These are phyloP conservation scores for Moringa oleifera DNA, from an alignment of 345 rosid genomes.

Conservation along the genomic window DNA sequence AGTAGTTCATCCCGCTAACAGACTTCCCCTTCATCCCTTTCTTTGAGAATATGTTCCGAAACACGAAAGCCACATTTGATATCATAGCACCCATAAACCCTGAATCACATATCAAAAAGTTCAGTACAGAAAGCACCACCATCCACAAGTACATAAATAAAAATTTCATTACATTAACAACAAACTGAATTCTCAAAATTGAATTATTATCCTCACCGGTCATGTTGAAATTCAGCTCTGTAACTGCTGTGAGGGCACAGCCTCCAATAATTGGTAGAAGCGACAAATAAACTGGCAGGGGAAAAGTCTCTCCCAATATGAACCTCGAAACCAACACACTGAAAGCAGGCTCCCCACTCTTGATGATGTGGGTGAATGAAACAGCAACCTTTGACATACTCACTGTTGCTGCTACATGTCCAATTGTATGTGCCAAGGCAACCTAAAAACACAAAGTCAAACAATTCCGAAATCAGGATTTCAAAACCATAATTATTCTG, in stretches of 20 bases:
- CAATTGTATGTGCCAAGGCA: slow-evolving; percentile 92
- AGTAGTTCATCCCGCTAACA: slow-evolving; percentile 95
- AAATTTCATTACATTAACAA: neutral
- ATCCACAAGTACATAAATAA: neutral
- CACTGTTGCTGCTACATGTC: slow-evolving; percentile 97
- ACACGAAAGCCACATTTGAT: slow-evolving; percentile 89
- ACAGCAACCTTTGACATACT: slow-evolving; percentile 99
- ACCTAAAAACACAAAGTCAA: slow-evolving; percentile 43
- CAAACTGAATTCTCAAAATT: neutral
- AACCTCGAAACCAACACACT: slow-evolving; percentile 79
- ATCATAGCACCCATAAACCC: slow-evolving; percentile 99
- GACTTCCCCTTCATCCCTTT: slow-evolving; percentile 95
- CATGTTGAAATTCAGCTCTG: slow-evolving; percentile 93
- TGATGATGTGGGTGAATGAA: slow-evolving; percentile 93
- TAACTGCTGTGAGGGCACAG: slow-evolving; percentile 84
- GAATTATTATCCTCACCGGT: slow-evolving; percentile 42
- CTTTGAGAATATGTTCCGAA: slow-evolving; percentile 91
- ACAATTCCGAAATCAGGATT: slow-evolving; percentile 12
- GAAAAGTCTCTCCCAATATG: slow-evolving; percentile 68
- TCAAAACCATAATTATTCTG: neutral
- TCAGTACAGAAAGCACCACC: slow-evolving; percentile 7
- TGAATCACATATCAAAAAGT: slow-evolving; percentile 21
- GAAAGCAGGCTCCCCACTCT: slow-evolving; percentile 96
- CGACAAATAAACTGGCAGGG: slow-evolving; percentile 70
- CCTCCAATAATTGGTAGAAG: slow-evolving; percentile 91